phyloP scores from a whole-genome alignment of 1,284 basidiomycete species.

The Cryptococcus sp. region DNA sequence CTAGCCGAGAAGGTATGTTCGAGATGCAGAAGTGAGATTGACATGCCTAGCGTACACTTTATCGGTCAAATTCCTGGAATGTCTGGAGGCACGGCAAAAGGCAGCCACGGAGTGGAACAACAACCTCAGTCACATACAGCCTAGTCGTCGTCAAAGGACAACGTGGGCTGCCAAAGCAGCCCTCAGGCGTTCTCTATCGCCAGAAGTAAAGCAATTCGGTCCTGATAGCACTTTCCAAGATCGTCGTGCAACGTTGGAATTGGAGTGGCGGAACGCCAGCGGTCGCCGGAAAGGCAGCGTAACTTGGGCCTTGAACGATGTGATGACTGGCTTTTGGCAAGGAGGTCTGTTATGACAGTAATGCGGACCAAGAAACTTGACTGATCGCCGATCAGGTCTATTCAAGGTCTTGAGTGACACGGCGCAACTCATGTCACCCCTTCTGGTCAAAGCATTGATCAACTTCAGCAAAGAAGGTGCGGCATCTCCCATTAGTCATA shows the following conservation, averaged over 20 bases:
- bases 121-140: conserved; percentile 18
- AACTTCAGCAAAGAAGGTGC: conserved; percentile 63
- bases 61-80: conserved; percentile 52
- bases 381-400: conserved; percentile 30
- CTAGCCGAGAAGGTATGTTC: conserved; percentile 52
- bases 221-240: conserved; percentile 13
- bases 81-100: conserved; percentile 30
- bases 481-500: conserved; percentile 41
- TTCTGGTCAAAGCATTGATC: conserved; percentile 69
- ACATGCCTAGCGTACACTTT: conserved; percentile 57
- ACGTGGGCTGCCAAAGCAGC: conserved; percentile 57
- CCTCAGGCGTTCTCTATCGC: conserved; percentile 29
- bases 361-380: not conserved
- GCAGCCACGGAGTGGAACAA: conserved; percentile 45
- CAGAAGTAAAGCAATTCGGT: conserved; percentile 13
- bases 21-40: not conserved
- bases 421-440: conserved; percentile 64
- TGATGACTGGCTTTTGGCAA: conserved; percentile 70
- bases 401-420: conserved; percentile 55
- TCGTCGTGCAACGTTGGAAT: conserved; percentile 25
- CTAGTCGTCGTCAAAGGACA: conserved; percentile 56
- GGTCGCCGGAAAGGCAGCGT: conserved; percentile 59
- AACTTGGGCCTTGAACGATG: conserved; percentile 70
- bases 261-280: conserved; percentile 41
- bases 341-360: conserved; percentile 61